These are phyloP conservation scores for Colletotrichum costaricense DNA, from an alignment of 2,329 filamentous ascomycete genomes.

Conservation along the genomic window DNA sequence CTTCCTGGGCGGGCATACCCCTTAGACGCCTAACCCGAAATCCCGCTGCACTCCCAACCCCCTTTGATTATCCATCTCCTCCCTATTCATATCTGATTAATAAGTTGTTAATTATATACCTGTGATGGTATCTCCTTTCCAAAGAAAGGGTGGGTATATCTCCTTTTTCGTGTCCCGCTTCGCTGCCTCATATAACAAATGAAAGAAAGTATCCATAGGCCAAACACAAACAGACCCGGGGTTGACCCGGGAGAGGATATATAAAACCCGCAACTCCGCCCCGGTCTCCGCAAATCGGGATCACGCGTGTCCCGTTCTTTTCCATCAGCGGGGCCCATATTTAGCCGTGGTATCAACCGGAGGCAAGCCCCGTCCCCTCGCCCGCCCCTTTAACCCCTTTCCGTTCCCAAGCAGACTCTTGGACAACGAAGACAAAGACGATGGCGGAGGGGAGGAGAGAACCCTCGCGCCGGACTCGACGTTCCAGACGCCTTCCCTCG, in stretches of 20 bases:
- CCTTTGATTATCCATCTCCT: neutral
- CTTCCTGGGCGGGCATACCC: too few relatives aligned
- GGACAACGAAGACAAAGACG: neutral
- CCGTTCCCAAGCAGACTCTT: neutral
- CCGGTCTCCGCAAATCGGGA: too few relatives aligned
- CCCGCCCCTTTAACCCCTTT: neutral
- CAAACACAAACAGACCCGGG: neutral
- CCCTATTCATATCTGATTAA: neutral
- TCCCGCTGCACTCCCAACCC: too few relatives aligned
- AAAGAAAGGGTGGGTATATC: neutral
- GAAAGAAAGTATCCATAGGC: neutral
- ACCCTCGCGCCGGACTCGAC: slow-evolving; percentile 7
- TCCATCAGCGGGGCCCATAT: neutral
- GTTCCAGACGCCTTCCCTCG: slow-evolving; percentile 50
- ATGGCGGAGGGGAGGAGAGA: neutral
- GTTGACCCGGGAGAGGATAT: neutral
- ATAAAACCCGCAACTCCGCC: neutral
- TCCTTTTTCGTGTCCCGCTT: neutral
- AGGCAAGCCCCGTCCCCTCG: slow-evolving; percentile 9
- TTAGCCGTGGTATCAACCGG: slow-evolving; percentile 21
- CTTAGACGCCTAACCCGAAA: too few relatives aligned
- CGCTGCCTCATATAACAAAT: neutral
- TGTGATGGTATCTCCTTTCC: neutral
- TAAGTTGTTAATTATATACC: neutral
- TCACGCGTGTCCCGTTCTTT: neutral